Evolutionary conservation across 129 eudicot genomes (phyloP), one percentile per base, ranked within the genome.

Genomic region (Centaurea solstitialis): DNA sequence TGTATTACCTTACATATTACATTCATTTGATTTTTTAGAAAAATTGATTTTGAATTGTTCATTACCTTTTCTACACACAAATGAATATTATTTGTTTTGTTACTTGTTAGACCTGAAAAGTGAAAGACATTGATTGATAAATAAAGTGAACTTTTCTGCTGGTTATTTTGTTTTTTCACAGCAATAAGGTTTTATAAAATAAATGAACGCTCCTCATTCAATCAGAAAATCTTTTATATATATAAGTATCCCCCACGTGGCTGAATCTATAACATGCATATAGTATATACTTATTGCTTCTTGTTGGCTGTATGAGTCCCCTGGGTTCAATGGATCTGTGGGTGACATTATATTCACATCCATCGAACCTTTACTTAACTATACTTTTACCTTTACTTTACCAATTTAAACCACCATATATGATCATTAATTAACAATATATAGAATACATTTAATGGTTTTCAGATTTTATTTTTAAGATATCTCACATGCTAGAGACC

Each of bases 301-400:
- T 64, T 72, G 12, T 17, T 62, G 59, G 64, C 23, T 53, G 39
- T 22, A 62, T 13, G 5, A 65, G 22, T 59, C 18, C 53, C 24
- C 11, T 28, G 77, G 79, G 79, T 81, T 81, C 75, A 57, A 81
- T 81, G 85, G 80, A 81, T 81, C 80, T 74, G 80, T 81, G 85
- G 80, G 80, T n/a, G 68, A n/a, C n/a, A n/a, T 26, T 8, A 41
- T 2, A 41, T 8, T 41, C 47, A 41, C 47, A 41, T 41, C 47
- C 47, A 41, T 41, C 47, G 9, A 12, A 26, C 47, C 47, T 41
- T 41, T 10, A 41, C 47, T 41, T 33, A 33, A 33, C 4, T 41
- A 41, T 41, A 9, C 62, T 53, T 53, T 15, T 53, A 53, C 62
- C 62, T 53, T 53, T 15, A 15, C 21, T 15, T 53, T 53, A 53